Conservation (phyloP, 2,329 filamentous ascomycete species). For the Didymella arachidicola region DNA sequence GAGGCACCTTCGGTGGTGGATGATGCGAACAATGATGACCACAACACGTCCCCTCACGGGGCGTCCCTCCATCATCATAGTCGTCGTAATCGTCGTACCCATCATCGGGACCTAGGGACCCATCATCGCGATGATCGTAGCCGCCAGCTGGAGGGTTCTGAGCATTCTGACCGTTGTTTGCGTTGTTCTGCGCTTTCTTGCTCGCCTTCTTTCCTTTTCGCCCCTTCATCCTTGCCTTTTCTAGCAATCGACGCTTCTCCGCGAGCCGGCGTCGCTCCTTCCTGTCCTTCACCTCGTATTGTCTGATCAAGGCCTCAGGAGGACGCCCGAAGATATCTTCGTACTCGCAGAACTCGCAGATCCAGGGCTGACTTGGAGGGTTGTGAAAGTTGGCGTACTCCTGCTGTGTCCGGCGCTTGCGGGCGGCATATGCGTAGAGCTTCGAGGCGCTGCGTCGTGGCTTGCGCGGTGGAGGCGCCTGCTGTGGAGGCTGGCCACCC, state of each 20-base stretch:
- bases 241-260: slow-evolving; percentile 83
- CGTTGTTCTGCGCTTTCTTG: slow-evolving; percentile 62
- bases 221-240: slow-evolving; percentile 94
- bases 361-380: slow-evolving; percentile 86
- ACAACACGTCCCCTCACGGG: slow-evolving; percentile 33
- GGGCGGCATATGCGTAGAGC: slow-evolving; percentile 77
- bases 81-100: slow-evolving; percentile 49
- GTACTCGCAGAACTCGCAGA: slow-evolving; percentile 98
- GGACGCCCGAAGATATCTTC: slow-evolving; percentile 92
- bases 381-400: slow-evolving; percentile 78
- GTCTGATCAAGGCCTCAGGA: slow-evolving; percentile 82
- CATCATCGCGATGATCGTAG: slow-evolving; percentile 47
- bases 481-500: slow-evolving; percentile 50
- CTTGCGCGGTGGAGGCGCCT: slow-evolving; percentile 64
- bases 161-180: slow-evolving; percentile 41
- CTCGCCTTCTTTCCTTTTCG: slow-evolving; percentile 85
- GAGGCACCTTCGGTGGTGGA: slow-evolving; percentile 37
- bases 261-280: slow-evolving; percentile 82
- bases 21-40: slow-evolving; percentile 45
- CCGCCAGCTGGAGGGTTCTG: slow-evolving; percentile 42
- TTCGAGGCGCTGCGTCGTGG: slow-evolving; percentile 69
- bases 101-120: slow-evolving; percentile 42
- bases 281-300: slow-evolving; percentile 94
- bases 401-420: slow-evolving; percentile 78
- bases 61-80: slow-evolving; percentile 42